phyloP scores from a whole-genome alignment of 2,329 filamentous ascomycete genomes.

The Monosporascus sp. region DNA sequence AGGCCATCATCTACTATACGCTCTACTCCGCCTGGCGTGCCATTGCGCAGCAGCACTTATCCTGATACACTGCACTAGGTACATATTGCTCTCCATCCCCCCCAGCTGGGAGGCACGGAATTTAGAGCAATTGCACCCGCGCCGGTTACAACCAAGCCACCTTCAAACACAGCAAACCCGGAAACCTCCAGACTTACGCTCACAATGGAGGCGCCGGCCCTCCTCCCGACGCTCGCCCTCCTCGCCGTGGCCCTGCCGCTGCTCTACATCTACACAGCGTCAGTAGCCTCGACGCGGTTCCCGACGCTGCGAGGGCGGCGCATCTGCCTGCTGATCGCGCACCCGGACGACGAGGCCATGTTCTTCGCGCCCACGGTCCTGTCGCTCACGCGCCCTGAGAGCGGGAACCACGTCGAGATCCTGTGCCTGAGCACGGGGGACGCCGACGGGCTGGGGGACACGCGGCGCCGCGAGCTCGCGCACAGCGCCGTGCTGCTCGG shows the following conservation, averaged over 20 bases:
- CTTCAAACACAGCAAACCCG: too few relatives aligned
- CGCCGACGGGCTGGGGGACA: constrained; percentile 80
- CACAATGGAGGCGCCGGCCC: constrained; percentile 8
- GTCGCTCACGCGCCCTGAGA: constrained; percentile 71
- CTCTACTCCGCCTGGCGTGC: too few relatives aligned
- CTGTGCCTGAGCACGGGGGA: constrained; percentile 86
- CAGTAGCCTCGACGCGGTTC: constrained; percentile 45
- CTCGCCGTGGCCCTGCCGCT: constrained; percentile 37
- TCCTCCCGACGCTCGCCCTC: constrained; percentile 27
- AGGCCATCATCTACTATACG: too few relatives aligned
- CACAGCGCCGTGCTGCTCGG: constrained; percentile 76
- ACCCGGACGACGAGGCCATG: constrained; percentile 99
- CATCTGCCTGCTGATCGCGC: constrained; percentile 88
- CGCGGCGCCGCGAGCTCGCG: constrained; percentile 75
- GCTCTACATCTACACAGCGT: constrained; percentile 48
- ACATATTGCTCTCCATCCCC: too few relatives aligned
- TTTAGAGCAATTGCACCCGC: too few relatives aligned
- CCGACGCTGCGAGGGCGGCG: constrained; percentile 73
- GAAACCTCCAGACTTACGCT: too few relatives aligned
- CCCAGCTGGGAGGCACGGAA: too few relatives aligned
- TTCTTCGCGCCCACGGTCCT: constrained; percentile 91
- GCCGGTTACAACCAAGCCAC: too few relatives aligned
- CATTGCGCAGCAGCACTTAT: too few relatives aligned
- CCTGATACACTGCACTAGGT: too few relatives aligned
- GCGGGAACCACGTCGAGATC: constrained; percentile 90